Base-by-base conservation (phyloP, 2,329 filamentous ascomycete genomes). In the Daldinia sp. region DNA sequence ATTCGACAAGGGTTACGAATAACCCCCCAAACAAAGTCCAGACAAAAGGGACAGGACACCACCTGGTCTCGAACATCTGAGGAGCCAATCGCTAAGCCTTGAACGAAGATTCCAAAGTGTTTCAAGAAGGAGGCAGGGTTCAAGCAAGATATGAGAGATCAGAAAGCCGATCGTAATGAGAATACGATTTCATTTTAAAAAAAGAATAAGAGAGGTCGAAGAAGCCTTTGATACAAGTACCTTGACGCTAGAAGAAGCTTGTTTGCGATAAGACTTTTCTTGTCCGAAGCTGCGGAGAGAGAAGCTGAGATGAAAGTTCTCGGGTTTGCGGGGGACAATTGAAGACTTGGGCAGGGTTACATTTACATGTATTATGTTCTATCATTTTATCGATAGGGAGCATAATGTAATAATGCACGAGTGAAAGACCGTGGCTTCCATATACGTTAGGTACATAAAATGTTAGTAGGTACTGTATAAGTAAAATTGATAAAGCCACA, bases 101-200 rank as follows among this genome's bases (percentile, higher is more conserved):
- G 35, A 39, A 57, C n/a, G 35, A 50, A 67, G 33, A 62, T 62
- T 44, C 37, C 46, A 55, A 50, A 20, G 54, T 41, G 69, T 71
- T 71, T 71, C 69, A 67, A 71, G 69, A 71, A 59, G 63, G 30
- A 55, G 67, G 20, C 67, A 69, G 67, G 69, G 69, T 65, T 65
- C 37, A 54, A 46, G 18, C 46, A 50, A 30, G 60, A 44, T 41
- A 57, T 60, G 51, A 37, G 44, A 28, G 6, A 18, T 60, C 44
- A 46, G 6, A 39, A 44, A 60, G 44, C 9, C 23, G 35, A 60
- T 58, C n/a, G 18, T 30, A 58, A 46, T 48, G 39, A 46, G 18
- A 37, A 26, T 35, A 37, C 30, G 51, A 51, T 51, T 51, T 26
- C 26, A 51, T 28, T 51, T 51, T 30, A 12, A 50, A 54, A 54